A percentile compares a stretch with the other conserved stretches of the same genome.
These are phyloP conservation scores for Hypoxylon rubiginosum DNA, from an alignment of 2,329 filamentous ascomycete species.

Conservation along the genomic window DNA sequence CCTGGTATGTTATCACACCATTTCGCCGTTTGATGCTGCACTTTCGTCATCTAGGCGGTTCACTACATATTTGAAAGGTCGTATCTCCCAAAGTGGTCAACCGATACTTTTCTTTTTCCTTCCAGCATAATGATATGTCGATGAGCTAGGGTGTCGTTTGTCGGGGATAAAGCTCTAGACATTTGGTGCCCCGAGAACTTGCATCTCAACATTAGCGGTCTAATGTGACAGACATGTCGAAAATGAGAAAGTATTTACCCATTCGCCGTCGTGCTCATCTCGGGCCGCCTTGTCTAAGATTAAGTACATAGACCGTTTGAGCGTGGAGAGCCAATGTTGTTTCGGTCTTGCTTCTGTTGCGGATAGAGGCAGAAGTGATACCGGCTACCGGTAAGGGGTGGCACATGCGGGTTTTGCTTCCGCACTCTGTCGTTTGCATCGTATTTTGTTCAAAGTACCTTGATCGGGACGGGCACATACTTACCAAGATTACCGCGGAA, in stretches of 20 bases:
- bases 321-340: too few species aligned
- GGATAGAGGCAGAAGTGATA: conserved; percentile 12
- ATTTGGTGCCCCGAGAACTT: too few species aligned
- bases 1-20: not conserved
- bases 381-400: not conserved
- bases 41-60: not conserved
- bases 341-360: conserved; percentile 7
- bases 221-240: too few species aligned
- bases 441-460: not conserved
- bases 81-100: not conserved
- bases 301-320: too few species aligned
- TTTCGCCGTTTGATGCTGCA: not conserved
- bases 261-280: too few species aligned
- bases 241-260: too few species aligned
- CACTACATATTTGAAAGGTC: not conserved
- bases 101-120: too few species aligned
- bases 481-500: not conserved
- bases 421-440: conserved; percentile 5
- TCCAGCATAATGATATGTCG: too few species aligned
- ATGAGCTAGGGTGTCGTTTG: too few species aligned
- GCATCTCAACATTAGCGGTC: too few species aligned
- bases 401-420: not conserved
- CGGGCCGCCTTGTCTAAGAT: not conserved
- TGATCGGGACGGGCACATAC: not conserved
- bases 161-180: too few species aligned